Percentiles rank a stretch among this genome's conserved stretches.
These are phyloP conservation scores for Coffea humblotiana DNA, from an alignment of 305 asterid species.

Conservation along the genomic window DNA sequence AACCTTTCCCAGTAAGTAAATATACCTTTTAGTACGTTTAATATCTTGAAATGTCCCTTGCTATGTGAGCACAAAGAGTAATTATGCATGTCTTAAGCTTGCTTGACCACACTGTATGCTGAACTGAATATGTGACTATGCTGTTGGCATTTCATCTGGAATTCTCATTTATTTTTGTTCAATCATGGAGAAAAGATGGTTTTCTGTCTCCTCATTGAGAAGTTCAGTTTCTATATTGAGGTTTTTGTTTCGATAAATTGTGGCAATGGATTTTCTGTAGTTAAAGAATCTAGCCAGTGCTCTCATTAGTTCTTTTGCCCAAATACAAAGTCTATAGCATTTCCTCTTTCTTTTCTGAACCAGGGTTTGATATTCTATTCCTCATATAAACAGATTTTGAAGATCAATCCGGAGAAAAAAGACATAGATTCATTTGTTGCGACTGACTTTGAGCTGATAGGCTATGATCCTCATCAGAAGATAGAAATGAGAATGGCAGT, in stretches of 20 bases:
- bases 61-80: background rate
- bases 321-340: background rate
- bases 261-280: background rate
- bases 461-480: slow-evolving; percentile 79
- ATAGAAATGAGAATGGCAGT: slow-evolving; percentile 88
- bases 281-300: background rate
- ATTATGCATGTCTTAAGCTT: background rate
- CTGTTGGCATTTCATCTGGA: background rate
- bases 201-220: background rate
- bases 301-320: background rate
- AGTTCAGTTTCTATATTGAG: background rate
- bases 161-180: background rate
- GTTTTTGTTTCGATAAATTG: background rate
- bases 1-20: slow-evolving; percentile 82
- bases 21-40: background rate
- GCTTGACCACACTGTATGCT: background rate
- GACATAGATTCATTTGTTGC: slow-evolving; percentile 79
- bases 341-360: background rate
- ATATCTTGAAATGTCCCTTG: background rate
- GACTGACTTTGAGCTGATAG: slow-evolving; percentile 64
- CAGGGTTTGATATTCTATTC: background rate
- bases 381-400: slow-evolving; percentile 49
- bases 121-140: background rate
- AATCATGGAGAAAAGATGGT: background rate
- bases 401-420: slow-evolving; percentile 59